A percentile compares a stretch with the other conserved stretches of the same genome.
phyloP scores from a whole-genome alignment of 495 filamentous ascomycete species.

The Daldinia grandis region DNA sequence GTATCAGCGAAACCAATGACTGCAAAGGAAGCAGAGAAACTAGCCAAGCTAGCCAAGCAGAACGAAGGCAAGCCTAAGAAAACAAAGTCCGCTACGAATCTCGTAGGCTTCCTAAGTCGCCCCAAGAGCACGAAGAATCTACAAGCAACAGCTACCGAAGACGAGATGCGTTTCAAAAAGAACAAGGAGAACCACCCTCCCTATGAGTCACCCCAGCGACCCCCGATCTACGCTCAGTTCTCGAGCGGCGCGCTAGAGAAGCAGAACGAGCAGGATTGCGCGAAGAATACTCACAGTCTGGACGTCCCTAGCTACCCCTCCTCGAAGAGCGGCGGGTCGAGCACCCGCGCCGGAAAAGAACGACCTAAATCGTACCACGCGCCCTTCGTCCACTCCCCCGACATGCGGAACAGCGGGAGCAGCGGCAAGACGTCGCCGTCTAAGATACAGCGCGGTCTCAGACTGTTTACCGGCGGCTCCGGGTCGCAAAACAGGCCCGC shows the following conservation, averaged over 20 bases:
- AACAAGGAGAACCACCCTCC: slow-evolving; percentile 80
- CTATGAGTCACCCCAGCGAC: slow-evolving; percentile 57
- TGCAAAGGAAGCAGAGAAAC: slow-evolving; percentile 64
- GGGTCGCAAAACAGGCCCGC: slow-evolving; percentile 39
- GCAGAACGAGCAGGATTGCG: slow-evolving; percentile 26
- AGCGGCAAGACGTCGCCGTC: slow-evolving; percentile 47
- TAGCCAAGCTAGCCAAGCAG: slow-evolving; percentile 55
- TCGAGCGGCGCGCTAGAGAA: slow-evolving; percentile 49
- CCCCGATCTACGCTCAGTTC: slow-evolving; percentile 84
- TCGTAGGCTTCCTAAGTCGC: slow-evolving; percentile 69
- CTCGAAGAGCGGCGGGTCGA: slow-evolving; percentile 18
- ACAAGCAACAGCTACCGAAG: slow-evolving; percentile 50
- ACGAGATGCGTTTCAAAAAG: slow-evolving; percentile 56
- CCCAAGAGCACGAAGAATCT: slow-evolving; percentile 68
- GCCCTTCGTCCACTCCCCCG: slow-evolving; percentile 46
- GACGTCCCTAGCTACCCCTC: slow-evolving; percentile 8
- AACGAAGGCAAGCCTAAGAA: slow-evolving; percentile 73
- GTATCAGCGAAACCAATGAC: slow-evolving; percentile 70
- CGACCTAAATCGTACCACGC: slow-evolving; percentile 46
- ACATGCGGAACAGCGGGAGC: slow-evolving; percentile 46
- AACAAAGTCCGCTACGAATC: slow-evolving; percentile 82
- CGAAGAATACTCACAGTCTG: not conserved
- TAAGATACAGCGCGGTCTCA: slow-evolving; percentile 41
- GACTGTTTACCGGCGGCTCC: slow-evolving; percentile 55
- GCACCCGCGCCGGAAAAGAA: slow-evolving; percentile 27